A percentile compares a stretch with the other conserved stretches of the same genome.
Evolutionary conservation across 768 basidiomycete genomes (phyloP).

Genomic region (Candolleomyces eurysporus): DNA sequence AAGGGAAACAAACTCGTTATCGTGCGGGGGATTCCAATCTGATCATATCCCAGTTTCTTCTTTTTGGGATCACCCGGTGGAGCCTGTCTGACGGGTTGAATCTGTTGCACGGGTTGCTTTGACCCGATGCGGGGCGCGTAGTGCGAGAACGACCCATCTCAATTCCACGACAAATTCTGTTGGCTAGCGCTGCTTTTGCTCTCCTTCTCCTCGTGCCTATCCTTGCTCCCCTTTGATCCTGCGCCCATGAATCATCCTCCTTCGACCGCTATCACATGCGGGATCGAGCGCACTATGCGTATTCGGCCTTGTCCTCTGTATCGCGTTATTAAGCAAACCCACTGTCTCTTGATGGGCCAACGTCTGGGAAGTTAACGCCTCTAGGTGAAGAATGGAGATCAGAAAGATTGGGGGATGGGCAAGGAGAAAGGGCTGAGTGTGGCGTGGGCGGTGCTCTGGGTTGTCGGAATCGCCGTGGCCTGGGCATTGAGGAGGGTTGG

Average conservation of each 20-base stretch:
- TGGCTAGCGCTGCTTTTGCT: slow-evolving; percentile 28
- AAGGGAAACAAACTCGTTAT: too few relatives aligned
- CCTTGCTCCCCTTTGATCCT: slow-evolving; percentile 39
- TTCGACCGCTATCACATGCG: slow-evolving; percentile 49
- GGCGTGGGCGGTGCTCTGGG: slow-evolving; percentile 51
- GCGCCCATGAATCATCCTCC: slow-evolving; percentile 38
- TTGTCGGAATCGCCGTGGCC: slow-evolving; percentile 46
- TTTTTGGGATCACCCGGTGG: too few relatives aligned
- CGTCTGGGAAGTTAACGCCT: slow-evolving; percentile 61
- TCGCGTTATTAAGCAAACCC: slow-evolving; percentile 50
- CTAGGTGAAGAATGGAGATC: slow-evolving; percentile 41
- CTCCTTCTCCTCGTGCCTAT: slow-evolving; percentile 34
- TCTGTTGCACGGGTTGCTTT: too few relatives aligned
- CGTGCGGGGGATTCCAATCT: too few relatives aligned
- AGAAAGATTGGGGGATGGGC: slow-evolving; percentile 45
- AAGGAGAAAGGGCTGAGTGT: slow-evolving; percentile 60
- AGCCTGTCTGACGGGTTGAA: too few relatives aligned
- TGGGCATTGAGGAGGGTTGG: slow-evolving; percentile 58
- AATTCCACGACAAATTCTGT: slow-evolving; percentile 47
- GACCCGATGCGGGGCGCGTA: too few relatives aligned
- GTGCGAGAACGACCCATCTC: too few relatives aligned
- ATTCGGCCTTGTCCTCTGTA: slow-evolving; percentile 52
- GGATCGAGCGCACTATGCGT: slow-evolving; percentile 53
- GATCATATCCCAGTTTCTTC: too few relatives aligned
- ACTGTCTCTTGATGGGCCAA: slow-evolving; percentile 51